phyloP scores from a whole-genome alignment of 179 eudicot genomes.

The Amaranthus tricolor region DNA sequence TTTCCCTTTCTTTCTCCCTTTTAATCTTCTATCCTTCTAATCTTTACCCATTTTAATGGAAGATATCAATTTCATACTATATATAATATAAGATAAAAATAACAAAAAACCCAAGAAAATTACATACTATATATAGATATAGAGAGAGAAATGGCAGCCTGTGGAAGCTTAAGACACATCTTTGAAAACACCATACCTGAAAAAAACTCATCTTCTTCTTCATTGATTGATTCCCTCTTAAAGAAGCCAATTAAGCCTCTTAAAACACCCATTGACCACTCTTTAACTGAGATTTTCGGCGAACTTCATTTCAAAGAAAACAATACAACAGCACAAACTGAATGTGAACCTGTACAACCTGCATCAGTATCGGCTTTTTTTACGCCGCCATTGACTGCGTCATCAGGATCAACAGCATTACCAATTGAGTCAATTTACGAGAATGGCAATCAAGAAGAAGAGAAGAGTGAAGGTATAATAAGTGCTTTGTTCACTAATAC shows the following conservation, averaged over 20 bases:
- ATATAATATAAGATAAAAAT: background rate
- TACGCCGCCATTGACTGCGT: constrained; percentile 15
- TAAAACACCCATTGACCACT: constrained; percentile 38
- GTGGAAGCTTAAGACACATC: constrained; percentile 70
- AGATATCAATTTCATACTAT: background rate
- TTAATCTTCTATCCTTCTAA: background rate
- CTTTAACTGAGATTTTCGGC: constrained; percentile 68
- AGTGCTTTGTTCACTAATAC: constrained; percentile 13
- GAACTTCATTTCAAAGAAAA: constrained; percentile 64
- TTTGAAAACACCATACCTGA: constrained; percentile 63
- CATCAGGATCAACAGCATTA: constrained; percentile 15
- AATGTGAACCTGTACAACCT: constrained; percentile 12
- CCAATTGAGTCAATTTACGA: background rate
- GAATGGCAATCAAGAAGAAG: constrained; percentile 14
- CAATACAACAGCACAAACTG: constrained; percentile 4
- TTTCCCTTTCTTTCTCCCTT: background rate
- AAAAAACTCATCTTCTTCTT: constrained; percentile 33
- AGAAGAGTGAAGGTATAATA: constrained; percentile 12
- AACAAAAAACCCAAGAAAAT: constrained; percentile 8
- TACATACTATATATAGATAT: too few species aligned
- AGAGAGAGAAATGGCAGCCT: constrained; percentile 50
- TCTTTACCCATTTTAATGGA: background rate
- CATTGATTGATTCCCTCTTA: constrained; percentile 50
- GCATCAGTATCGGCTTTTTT: constrained; percentile 14
- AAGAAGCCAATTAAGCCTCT: constrained; percentile 46